Evolutionary conservation across 2,329 filamentous ascomycete species (phyloP).

Genomic region (Capronia epimyces): DNA sequence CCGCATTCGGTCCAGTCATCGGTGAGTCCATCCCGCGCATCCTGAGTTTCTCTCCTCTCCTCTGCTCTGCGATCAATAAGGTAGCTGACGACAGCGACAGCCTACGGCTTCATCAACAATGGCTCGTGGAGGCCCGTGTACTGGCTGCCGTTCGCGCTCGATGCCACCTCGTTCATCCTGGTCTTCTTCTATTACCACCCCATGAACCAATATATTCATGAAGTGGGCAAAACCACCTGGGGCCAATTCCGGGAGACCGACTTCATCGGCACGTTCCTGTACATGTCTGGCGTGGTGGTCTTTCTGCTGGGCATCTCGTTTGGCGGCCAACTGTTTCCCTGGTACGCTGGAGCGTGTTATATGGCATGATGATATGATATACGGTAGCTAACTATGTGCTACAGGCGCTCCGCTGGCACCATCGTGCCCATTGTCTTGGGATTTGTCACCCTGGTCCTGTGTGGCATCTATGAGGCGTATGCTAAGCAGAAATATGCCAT

Average conservation of each 20-base stretch:
- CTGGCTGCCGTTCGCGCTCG: slow-evolving; percentile 1
- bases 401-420: not conserved
- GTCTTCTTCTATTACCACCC: slow-evolving; percentile 3
- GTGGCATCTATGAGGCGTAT: not conserved
- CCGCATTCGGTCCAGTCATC: not conserved
- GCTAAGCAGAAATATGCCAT: not conserved
- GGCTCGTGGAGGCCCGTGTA: not conserved
- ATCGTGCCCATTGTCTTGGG: not conserved
- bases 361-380: too few species aligned
- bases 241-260: not conserved
- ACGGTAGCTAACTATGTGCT: not conserved
- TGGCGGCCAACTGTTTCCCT: slow-evolving; percentile 40
- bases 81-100: not conserved
- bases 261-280: slow-evolving; percentile 40
- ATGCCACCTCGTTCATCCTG: not conserved
- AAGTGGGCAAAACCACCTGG: not conserved
- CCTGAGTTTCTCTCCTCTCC: not conserved
- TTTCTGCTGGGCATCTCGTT: slow-evolving; percentile 42
- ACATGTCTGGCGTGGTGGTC: slow-evolving; percentile 37
- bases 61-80: too few species aligned
- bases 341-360: too few species aligned
- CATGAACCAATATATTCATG: not conserved
- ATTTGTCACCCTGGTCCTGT: not conserved
- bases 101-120: not conserved
- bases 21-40: too few species aligned